Conservation (phyloP, 228 moss, liverwort and hornwort genomes). For the Sphagnum fallax region DNA sequence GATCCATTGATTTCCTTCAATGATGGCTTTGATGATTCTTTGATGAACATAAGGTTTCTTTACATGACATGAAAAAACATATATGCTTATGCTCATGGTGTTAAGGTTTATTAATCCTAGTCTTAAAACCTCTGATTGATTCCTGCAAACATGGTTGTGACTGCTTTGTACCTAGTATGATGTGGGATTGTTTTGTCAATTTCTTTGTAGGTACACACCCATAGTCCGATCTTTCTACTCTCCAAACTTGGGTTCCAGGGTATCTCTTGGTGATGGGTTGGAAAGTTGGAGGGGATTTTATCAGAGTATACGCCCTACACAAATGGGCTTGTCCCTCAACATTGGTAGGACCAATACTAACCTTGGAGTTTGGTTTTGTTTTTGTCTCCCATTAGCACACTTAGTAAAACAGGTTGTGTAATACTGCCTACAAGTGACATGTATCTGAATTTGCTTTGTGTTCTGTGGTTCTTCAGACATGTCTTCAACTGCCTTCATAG, state of each 20-base stretch:
- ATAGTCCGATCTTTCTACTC: slow-evolving; percentile 97
- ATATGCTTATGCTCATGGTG: no score
- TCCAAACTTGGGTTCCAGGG: slow-evolving; percentile 76
- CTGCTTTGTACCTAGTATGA: no score
- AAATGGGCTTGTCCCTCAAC: slow-evolving; percentile 96
- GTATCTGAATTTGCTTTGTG: neutral
- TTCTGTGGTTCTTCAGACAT: slow-evolving; percentile 52
- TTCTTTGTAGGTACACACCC: slow-evolving; percentile 69
- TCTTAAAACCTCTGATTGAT: no score
- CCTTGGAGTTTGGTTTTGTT: neutral
- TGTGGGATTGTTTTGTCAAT: neutral
- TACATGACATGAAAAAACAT: no score
- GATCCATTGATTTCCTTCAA: no score
- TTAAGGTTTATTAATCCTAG: no score
- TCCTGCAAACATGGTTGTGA: no score
- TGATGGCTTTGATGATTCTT: no score
- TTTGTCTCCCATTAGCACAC: no score
- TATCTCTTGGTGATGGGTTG: slow-evolving; percentile 85
- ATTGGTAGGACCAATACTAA: slow-evolving; percentile 41
- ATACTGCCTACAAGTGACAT: neutral
- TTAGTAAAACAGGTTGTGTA: no score
- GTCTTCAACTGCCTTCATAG: slow-evolving; percentile 98
- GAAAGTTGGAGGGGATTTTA: slow-evolving; percentile 99
- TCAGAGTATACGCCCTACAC: slow-evolving; percentile 95
- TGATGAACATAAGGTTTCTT: no score